These are phyloP conservation scores for Apiospora kogelbergensis DNA, from an alignment of 2,329 filamentous ascomycete species.

Conservation along the genomic window DNA sequence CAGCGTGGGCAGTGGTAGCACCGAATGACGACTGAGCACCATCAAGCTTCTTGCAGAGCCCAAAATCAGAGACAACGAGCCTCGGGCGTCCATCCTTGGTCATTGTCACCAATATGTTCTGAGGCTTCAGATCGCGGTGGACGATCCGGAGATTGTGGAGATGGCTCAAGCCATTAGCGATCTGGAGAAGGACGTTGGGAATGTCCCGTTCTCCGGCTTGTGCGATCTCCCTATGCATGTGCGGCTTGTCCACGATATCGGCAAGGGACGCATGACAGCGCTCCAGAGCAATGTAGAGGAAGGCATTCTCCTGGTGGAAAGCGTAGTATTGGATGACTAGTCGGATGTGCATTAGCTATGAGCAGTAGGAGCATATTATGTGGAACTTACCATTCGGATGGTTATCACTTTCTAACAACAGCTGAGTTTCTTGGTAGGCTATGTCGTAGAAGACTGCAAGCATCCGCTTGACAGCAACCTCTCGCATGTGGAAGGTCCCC, in stretches of 20 bases:
- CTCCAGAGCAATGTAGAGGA: conserved; percentile 95
- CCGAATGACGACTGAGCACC: conserved; percentile 93
- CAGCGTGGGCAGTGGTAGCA: conserved; percentile 89
- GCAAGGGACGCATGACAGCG: conserved; percentile 91
- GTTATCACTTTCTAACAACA: conserved; percentile 90
- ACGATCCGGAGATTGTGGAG: conserved; percentile 92
- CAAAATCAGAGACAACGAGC: conserved; percentile 96
- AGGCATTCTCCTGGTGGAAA: conserved; percentile 83
- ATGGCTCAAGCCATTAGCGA: conserved; percentile 85
- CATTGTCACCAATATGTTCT: conserved; percentile 89
- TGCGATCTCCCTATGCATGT: conserved; percentile 67
- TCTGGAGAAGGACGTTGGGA: conserved; percentile 80
- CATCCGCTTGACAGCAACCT: conserved; percentile 96
- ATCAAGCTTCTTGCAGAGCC: conserved; percentile 94
- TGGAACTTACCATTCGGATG: conserved; percentile 71
- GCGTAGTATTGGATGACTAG: conserved; percentile 92
- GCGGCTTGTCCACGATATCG: conserved; percentile 80
- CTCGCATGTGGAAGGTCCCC: conserved; percentile 89
- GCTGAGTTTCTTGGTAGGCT: conserved; percentile 87
- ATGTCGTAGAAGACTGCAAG: conserved; percentile 94
- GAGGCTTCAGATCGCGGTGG: conserved; percentile 94
- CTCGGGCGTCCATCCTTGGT: conserved; percentile 70
- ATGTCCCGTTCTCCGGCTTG: conserved; percentile 73
- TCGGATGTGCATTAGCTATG: not conserved
- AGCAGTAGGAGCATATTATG: not conserved